Evolutionary conservation across 257 asterid genomes (phyloP), one percentile per base, ranked within the genome.

Genomic region (Solanum paucissectum): DNA sequence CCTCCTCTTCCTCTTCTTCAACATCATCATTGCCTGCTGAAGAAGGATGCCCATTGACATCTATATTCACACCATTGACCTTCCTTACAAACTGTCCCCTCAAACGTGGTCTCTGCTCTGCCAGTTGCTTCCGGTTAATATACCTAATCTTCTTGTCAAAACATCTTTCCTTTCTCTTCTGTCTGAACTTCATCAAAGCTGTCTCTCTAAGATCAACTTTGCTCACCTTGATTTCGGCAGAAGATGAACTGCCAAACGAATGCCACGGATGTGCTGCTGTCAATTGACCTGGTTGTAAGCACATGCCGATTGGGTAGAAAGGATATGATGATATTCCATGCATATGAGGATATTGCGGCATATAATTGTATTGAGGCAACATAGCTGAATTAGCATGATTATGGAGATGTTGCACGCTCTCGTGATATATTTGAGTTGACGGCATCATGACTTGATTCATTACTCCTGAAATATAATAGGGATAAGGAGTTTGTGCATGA

Each of bases 71-170:
- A 29, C 98, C 99, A 32, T 95, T 95, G 6, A 91, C 91, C 92
- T 94, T 97, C 94, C 99, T 92, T 86, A 95, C 98, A 90, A 97
- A 96, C 88, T 96, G 99, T 86, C 99, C 99, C 90, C 93, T 90
- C 75, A 95, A 87, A 42, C 98, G 98, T 83, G 99, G 99, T 74
- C 99, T 94, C 82, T 95, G 92, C 38, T 95, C 99, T 23, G 99
- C 99, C 52, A 97, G 96, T 83, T 87, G 93, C 89, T 97, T 96
- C 52, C 98, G 77, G 83, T 97, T 97, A 69, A 92, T 98, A 87
- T 97, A 96, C 93, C 99, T 93, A 76, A 95, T 93, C 92, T 94
- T 97, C 92, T 97, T 96, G 92, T 96, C 95, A 87, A 95, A 97
- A 88, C 98, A 96, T 87, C 99, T 93, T 42, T 95, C 98, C 89